Evolutionary conservation across 148 eudicot genomes (phyloP), one percentile per base, ranked within the genome.

Genomic region (Persicaria maculosa): DNA sequence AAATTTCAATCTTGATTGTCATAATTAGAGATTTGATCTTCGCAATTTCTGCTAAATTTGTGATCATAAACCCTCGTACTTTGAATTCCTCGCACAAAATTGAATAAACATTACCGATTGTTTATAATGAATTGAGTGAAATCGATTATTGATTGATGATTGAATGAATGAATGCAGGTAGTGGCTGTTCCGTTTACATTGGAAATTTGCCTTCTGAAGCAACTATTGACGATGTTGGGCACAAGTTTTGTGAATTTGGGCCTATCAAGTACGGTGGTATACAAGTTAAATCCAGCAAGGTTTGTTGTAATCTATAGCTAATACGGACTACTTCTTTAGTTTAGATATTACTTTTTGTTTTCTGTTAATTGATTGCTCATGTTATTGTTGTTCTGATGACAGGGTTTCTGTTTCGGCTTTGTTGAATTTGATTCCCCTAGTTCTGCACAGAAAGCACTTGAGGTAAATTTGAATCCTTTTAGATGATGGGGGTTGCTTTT

Each of bases 381-480:
- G 31, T 43, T 36, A 53, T 2, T 8, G 17, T 46, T 73, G 12
- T 15, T 61, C 40, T 50, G 47, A 7, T 25, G 6, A 40, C 81
- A 83, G 86, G 89, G 86, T 31, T 91, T 85, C 76, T 84, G 87
- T 79, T 89, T 81, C 69, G 97, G 88, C n/a, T 91, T 91, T 77
- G 93, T 91, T 44, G 97, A 91, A 80, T 91, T 80, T 73, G 90
- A 86, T 78, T 77, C 84, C 43, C 61, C 84, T 8, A 74, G 67
- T 20, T 77, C 83, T 31, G 86, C 84, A 50, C 81, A 78, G 48
- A 83, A 80, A 54, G 97, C 97, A 15, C 68, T 91, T 5, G 79
- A 88, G 77, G 97, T 91, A 82, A 40, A 1, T 2, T 5, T 22
- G 25, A 22, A 31, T 31, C 40, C 40, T 31, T 31, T 31, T 31